Conservation (phyloP, 768 basidiomycete genomes). For the Leccinum variicolor region DNA sequence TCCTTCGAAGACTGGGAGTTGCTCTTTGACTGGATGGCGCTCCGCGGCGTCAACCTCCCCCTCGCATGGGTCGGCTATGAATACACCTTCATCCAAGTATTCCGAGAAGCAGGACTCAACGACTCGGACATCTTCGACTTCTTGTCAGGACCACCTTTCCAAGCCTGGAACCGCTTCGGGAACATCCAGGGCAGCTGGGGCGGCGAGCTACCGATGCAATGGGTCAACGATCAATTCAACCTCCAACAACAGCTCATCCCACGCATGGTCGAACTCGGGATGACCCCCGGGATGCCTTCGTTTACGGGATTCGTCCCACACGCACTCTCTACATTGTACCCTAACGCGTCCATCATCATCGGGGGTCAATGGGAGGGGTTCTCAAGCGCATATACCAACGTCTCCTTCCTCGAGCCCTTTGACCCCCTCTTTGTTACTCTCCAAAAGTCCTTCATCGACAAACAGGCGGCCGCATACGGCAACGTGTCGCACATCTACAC, state of each 20-base stretch:
- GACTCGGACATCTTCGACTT: constrained; percentile 35
- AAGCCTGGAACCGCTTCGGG: constrained; percentile 36
- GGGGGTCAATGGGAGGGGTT: constrained; percentile 37
- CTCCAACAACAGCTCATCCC: constrained; percentile 35
- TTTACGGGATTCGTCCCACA: constrained; percentile 42
- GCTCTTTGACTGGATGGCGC: constrained; percentile 41
- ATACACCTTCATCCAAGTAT: constrained; percentile 33
- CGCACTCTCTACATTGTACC: constrained; percentile 17
- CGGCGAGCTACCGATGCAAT: constrained; percentile 30
- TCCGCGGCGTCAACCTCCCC: constrained; percentile 40
- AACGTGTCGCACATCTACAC: constrained; percentile 40
- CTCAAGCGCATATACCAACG: constrained; percentile 31
- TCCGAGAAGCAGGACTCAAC: constrained; percentile 36
- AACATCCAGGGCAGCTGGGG: constrained; percentile 42
- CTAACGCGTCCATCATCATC: background rate
- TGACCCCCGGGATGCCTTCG: constrained; percentile 40
- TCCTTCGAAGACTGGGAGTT: constrained; percentile 37
- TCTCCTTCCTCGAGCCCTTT: constrained; percentile 26
- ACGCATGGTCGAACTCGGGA: constrained; percentile 15
- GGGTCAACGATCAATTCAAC: constrained; percentile 23
- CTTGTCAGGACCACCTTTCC: constrained; percentile 32
- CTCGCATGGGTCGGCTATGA: constrained; percentile 43
- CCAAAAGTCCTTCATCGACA: constrained; percentile 36
- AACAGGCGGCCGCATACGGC: constrained; percentile 29
- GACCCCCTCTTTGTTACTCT: constrained; percentile 32